These are phyloP conservation scores for Xylaria sp. DNA, from an alignment of 2,329 filamentous ascomycete species.

Conservation along the genomic window DNA sequence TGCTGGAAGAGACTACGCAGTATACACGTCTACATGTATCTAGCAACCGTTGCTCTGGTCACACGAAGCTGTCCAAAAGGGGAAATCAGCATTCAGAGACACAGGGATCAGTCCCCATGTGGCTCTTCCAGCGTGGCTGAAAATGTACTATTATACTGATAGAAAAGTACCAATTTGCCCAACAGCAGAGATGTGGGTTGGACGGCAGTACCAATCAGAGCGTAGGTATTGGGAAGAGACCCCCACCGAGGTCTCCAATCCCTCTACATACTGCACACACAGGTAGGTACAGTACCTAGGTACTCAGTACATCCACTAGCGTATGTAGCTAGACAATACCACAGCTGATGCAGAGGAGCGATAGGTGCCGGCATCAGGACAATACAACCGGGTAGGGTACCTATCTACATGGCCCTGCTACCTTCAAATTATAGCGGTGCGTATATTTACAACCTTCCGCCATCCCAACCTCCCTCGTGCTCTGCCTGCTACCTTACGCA, in stretches of 20 bases:
- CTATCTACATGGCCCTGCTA: neutral
- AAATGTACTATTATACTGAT: neutral
- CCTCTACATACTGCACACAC: too few relatives aligned
- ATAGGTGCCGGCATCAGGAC: conserved; percentile 22
- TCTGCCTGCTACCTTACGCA: neutral
- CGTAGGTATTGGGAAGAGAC: neutral
- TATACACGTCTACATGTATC: neutral
- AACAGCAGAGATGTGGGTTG: neutral
- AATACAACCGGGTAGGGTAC: neutral
- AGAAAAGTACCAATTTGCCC: conserved; percentile 1
- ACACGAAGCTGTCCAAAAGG: conserved; percentile 40
- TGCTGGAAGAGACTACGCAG: too few relatives aligned
- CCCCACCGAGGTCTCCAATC: too few relatives aligned
- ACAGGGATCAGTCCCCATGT: conserved; percentile 21
- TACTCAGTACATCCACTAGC: neutral
- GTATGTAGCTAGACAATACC: neutral
- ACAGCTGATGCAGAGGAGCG: conserved; percentile 31
- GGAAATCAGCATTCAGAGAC: conserved; percentile 30
- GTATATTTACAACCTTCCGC: too few relatives aligned
- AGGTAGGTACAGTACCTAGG: too few relatives aligned
- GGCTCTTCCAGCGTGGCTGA: conserved; percentile 30
- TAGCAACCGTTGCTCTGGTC: conserved; percentile 21
- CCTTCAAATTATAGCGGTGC: neutral
- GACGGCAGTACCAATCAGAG: conserved; percentile 13
- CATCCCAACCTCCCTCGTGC: conserved; percentile 3